These are phyloP conservation scores for Adenanthera pavonina DNA, from an alignment of 306 rosid genomes.

Conservation along the genomic window DNA sequence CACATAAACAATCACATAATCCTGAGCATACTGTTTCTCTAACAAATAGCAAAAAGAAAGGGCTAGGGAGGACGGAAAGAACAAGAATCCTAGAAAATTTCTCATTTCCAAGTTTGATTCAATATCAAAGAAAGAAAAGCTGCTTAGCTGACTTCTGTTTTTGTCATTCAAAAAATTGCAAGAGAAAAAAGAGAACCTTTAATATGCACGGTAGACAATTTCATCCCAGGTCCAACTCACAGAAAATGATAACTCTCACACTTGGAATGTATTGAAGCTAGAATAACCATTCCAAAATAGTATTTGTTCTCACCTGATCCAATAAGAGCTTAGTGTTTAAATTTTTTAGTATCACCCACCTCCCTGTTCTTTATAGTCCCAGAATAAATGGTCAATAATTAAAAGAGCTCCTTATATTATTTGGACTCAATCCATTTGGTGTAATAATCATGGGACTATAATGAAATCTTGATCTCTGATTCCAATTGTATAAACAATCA, in stretches of 20 bases:
- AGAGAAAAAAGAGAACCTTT: too few species aligned
- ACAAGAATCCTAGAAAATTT: not conserved
- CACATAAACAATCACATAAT: not conserved
- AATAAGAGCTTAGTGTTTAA: not conserved
- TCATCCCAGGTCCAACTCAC: too few species aligned
- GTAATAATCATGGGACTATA: not conserved
- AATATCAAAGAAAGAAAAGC: not conserved
- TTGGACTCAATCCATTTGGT: not conserved
- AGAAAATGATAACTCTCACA: too few species aligned
- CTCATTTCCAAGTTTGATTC: not conserved
- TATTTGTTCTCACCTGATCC: not conserved
- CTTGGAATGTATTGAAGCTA: too few species aligned
- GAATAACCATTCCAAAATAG: too few species aligned
- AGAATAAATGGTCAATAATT: not conserved
- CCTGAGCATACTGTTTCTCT: not conserved
- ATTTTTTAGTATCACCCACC: not conserved
- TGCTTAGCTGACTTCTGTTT: too few species aligned
- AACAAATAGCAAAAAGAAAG: not conserved
- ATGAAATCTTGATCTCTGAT: not conserved
- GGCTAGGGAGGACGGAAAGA: not conserved
- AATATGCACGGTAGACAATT: too few species aligned
- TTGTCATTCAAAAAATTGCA: too few species aligned
- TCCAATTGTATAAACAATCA: not conserved
- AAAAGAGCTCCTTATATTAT: not conserved
- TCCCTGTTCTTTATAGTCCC: not conserved